phyloP scores from a whole-genome alignment of 495 filamentous ascomycete genomes.

The Penicillium cosmopolitanum region DNA sequence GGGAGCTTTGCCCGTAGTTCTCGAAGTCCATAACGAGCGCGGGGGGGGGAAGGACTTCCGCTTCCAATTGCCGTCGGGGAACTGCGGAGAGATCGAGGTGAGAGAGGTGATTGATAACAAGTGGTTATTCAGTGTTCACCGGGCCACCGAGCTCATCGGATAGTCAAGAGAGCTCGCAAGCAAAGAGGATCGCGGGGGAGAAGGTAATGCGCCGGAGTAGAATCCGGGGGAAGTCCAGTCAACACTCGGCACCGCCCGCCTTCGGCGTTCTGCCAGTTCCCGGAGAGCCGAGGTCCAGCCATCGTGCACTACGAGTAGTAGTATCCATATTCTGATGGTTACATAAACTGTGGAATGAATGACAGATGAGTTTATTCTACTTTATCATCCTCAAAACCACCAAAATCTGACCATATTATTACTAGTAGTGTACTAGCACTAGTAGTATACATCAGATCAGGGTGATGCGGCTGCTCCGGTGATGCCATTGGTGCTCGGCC shows the following conservation, averaged over 20 bases:
- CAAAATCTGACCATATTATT: no score
- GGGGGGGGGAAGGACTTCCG: slow-evolving; percentile 14
- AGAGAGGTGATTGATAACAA: not conserved
- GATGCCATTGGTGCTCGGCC: slow-evolving; percentile 3
- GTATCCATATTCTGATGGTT: not conserved
- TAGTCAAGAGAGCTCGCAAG: slow-evolving; percentile 1
- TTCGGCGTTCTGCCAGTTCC: slow-evolving; percentile 35
- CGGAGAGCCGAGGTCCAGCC: slow-evolving; percentile 43
- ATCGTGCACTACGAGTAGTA: not conserved
- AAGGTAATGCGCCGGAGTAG: slow-evolving; percentile 9
- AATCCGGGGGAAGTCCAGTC: slow-evolving; percentile 11
- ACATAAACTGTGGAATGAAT: no score
- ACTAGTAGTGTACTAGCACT: no score
- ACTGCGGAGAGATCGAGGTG: slow-evolving; percentile 12
- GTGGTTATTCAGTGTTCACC: not conserved
- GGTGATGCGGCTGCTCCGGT: not conserved
- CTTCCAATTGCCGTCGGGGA: slow-evolving; percentile 34
- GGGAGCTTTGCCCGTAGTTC: slow-evolving; percentile 39
- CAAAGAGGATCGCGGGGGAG: slow-evolving; percentile 4
- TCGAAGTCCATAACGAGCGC: slow-evolving; percentile 42
- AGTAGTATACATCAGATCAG: not conserved
- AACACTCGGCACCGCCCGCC: slow-evolving; percentile 41
- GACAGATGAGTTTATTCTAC: no score
- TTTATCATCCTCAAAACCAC: no score
- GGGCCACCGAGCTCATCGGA: slow-evolving; percentile 1